Evolutionary conservation across 805 yeast species (phyloP).

Genomic region (Clavispora santaluciae): DNA sequence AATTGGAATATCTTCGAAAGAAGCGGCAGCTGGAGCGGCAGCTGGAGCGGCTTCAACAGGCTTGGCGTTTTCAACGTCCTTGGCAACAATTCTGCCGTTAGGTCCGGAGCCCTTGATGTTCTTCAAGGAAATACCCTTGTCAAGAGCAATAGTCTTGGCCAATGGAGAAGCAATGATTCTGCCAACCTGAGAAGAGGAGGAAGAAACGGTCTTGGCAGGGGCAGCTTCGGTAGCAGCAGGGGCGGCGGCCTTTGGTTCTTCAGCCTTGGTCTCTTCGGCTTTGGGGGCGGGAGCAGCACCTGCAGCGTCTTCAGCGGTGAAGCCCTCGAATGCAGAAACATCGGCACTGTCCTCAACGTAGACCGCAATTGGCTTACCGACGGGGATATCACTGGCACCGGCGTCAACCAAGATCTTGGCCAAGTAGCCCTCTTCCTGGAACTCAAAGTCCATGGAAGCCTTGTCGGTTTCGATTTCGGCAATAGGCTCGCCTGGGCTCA

Average conservation of each 20-base stretch:
- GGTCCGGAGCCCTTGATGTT: constrained; percentile 91
- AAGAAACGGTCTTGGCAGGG: constrained; percentile 22
- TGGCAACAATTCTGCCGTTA: constrained; percentile 86
- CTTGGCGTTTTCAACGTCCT: constrained; percentile 76
- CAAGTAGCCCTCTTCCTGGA: constrained; percentile 92
- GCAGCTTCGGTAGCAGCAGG: constrained; percentile 24
- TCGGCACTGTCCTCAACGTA: constrained; percentile 84
- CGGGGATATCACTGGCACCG: constrained; percentile 87
- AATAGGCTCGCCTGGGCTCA: constrained; percentile 87
- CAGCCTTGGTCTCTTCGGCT: constrained; percentile 24
- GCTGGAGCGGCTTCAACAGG: constrained; percentile 40
- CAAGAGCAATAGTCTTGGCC: constrained; percentile 90
- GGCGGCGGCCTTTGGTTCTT: constrained; percentile 26
- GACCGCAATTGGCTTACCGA: constrained; percentile 94
- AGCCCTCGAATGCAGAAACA: constrained; percentile 83
- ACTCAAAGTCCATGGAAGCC: constrained; percentile 97
- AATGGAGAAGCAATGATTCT: constrained; percentile 92
- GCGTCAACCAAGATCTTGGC: constrained; percentile 82
- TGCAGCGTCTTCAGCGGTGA: constrained; percentile 79
- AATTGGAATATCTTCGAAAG: constrained; percentile 79
- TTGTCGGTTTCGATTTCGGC: constrained; percentile 98
- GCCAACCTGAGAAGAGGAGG: constrained; percentile 41
- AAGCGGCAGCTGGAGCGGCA: constrained; percentile 47
- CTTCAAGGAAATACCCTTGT: constrained; percentile 83
- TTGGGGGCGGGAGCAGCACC: constrained; percentile 45